phyloP scores from a whole-genome alignment of 352 stramenopile genomes.

The Globisporangium rhizosaccharum region DNA sequence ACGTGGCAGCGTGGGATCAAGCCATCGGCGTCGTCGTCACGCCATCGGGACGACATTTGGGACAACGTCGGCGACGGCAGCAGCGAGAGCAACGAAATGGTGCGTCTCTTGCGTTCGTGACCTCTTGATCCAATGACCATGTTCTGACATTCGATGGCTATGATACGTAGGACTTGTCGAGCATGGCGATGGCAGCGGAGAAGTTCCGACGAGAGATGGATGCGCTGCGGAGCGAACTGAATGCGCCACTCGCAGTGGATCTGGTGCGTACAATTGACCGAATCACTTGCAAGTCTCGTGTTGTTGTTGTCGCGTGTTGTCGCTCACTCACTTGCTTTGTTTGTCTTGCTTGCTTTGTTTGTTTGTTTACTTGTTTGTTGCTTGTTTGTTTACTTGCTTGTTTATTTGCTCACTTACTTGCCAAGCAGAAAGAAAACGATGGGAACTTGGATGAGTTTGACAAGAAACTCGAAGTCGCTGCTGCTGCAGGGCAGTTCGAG shows the following conservation, averaged over 20 bases:
- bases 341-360: neutral
- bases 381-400: neutral
- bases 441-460: conserved; percentile 73
- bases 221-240: conserved; percentile 58
- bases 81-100: conserved; percentile 54
- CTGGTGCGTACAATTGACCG: conserved; percentile 16
- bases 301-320: neutral
- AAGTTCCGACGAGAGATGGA: conserved; percentile 86
- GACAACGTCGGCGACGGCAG: conserved; percentile 59
- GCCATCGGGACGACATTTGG: conserved; percentile 57
- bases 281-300: neutral
- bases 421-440: conserved; percentile 32
- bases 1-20: conserved; percentile 57
- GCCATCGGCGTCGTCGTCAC: conserved; percentile 24
- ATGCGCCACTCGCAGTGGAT: conserved; percentile 21
- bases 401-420: conserved; percentile 1
- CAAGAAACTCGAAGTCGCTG: conserved; percentile 72
- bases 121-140: neutral
- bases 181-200: conserved; percentile 74
- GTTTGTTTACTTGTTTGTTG: conserved; percentile 8
- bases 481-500: conserved; percentile 72
- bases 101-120: conserved; percentile 14
- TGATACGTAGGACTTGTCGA: conserved; percentile 58
- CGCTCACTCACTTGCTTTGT: neutral
- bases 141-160: conserved; percentile 8